A percentile compares a stretch with the other conserved stretches of the same genome.
phyloP scores from a whole-genome alignment of 371 early-diverging fungal genomes.

The Parasitella parasitica region DNA sequence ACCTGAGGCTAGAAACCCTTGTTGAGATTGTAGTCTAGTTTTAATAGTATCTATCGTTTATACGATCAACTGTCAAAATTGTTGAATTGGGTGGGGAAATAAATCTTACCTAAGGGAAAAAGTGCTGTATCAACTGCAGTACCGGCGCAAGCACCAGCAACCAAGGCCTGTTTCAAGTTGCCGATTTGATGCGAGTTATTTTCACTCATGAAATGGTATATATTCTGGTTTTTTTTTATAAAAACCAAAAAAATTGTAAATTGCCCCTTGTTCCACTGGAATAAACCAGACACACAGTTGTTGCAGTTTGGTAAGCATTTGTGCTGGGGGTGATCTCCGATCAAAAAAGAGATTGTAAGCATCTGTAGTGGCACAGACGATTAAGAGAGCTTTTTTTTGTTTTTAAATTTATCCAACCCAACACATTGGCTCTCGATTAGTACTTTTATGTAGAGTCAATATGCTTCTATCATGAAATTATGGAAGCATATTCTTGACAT shows the following conservation, averaged over 20 bases:
- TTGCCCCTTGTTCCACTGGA: not conserved
- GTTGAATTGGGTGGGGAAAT: no score
- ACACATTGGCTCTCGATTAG: not conserved
- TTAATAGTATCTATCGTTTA: slow-evolving; percentile 82
- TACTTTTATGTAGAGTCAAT: not conserved
- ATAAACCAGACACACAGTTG: not conserved
- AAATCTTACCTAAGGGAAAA: slow-evolving; percentile 71
- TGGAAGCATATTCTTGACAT: not conserved
- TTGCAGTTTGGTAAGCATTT: not conserved
- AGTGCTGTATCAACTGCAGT: slow-evolving; percentile 86
- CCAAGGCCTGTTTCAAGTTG: slow-evolving; percentile 45
- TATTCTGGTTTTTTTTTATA: not conserved
- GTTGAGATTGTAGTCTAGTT: slow-evolving; percentile 85
- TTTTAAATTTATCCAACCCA: not conserved
- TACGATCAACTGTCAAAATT: not conserved
- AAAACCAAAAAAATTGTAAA: not conserved
- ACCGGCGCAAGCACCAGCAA: slow-evolving; percentile 84
- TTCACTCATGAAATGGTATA: not conserved
- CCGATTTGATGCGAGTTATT: slow-evolving; percentile 24
- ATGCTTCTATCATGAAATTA: not conserved
- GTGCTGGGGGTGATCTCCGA: not conserved
- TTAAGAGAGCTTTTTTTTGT: not conserved
- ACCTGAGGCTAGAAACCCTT: slow-evolving; percentile 87
- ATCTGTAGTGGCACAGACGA: not conserved
- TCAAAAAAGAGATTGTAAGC: not conserved